Evolutionary conservation across 1,139 yeast genomes (phyloP).

Genomic region (Magnusiomyces sp.): DNA sequence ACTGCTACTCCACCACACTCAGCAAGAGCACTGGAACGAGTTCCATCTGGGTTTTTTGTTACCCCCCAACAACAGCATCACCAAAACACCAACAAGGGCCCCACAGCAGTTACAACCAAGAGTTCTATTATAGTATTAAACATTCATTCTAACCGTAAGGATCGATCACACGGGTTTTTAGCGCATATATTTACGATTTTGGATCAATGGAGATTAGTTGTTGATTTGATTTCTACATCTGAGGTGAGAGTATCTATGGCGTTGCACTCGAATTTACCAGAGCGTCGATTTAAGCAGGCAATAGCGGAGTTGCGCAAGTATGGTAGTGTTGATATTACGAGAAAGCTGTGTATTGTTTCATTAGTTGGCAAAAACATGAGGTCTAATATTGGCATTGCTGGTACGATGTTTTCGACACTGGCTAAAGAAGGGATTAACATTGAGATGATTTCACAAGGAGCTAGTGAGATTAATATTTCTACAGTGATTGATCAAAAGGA

Average conservation of each 20-base stretch:
- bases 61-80: conserved; percentile 4
- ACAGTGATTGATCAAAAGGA: conserved; percentile 85
- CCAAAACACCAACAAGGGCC: conserved; percentile 39
- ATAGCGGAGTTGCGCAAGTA: conserved; percentile 65
- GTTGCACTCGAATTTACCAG: conserved; percentile 49
- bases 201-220: conserved; percentile 79
- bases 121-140: conserved; percentile 86
- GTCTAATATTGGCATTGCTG: conserved; percentile 93
- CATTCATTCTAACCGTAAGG: conserved; percentile 88
- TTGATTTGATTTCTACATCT: conserved; percentile 90
- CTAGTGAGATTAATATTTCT: conserved; percentile 92
- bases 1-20: conserved; percentile 93
- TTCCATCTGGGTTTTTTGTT: conserved; percentile 27
- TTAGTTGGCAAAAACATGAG: conserved; percentile 97
- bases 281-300: conserved; percentile 56
- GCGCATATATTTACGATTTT: conserved; percentile 83
- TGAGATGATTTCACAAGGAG: conserved; percentile 98
- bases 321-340: conserved; percentile 84
- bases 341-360: conserved; percentile 83
- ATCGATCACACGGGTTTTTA: conserved; percentile 87
- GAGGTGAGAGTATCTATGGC: conserved; percentile 99
- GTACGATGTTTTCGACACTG: conserved; percentile 88
- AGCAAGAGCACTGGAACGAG: conserved; percentile 58
- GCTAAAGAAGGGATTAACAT: conserved; percentile 90
- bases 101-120: conserved; percentile 95